These are phyloP conservation scores for Cladosporium sp. DNA, from an alignment of 2,329 filamentous ascomycete species.

Conservation along the genomic window DNA sequence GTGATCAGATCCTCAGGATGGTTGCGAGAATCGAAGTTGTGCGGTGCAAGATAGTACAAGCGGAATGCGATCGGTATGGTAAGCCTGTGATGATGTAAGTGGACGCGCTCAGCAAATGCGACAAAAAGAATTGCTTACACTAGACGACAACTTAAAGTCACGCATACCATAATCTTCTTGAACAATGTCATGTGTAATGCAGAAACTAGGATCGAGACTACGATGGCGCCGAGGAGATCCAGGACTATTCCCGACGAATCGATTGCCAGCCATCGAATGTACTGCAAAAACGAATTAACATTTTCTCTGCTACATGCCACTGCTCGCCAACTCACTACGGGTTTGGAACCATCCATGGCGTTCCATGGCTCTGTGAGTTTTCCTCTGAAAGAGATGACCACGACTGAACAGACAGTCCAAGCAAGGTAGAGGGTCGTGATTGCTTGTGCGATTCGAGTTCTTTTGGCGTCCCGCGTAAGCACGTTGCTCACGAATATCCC, in stretches of 20 bases:
- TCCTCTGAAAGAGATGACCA: neutral
- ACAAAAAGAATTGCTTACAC: neutral
- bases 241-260: neutral
- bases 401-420: neutral
- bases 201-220: constrained; percentile 6
- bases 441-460: neutral
- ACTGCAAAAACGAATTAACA: neutral
- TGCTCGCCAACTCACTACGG: neutral
- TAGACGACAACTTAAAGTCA: constrained; percentile 6
- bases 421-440: neutral
- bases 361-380: neutral
- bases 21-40: neutral
- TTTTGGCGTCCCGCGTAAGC: neutral
- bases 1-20: neutral
- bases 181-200: neutral
- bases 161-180: constrained; percentile 2
- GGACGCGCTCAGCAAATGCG: neutral
- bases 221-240: neutral
- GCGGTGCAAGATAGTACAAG: neutral
- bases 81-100: neutral
- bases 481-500: neutral
- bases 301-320: too few relatives aligned
- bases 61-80: neutral
- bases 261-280: neutral
- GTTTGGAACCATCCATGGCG: neutral